phyloP scores from a whole-genome alignment of 2,329 filamentous ascomycete genomes.

The Ascochyta fabae region DNA sequence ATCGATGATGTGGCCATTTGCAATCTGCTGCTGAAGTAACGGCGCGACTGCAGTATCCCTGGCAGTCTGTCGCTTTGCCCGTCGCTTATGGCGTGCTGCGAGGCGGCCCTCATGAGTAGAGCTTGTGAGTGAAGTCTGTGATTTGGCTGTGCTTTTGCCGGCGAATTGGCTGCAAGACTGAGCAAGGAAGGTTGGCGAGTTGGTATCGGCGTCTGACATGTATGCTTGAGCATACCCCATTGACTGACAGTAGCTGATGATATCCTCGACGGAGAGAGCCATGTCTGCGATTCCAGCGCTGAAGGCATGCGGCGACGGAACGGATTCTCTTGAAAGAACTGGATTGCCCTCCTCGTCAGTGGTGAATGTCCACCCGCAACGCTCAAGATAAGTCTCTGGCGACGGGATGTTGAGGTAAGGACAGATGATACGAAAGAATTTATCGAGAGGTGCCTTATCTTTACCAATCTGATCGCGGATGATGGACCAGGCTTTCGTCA shows the following conservation, averaged over 20 bases:
- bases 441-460: conserved; percentile 54
- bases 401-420: conserved; percentile 57
- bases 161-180: conserved; percentile 7
- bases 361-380: conserved; percentile 56
- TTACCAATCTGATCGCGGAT: conserved; percentile 60
- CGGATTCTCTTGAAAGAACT: conserved; percentile 20
- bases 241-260: conserved; percentile 36
- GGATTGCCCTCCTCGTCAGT: conserved; percentile 36
- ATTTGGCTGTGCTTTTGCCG: conserved; percentile 1
- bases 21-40: conserved; percentile 16
- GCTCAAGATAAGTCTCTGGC: conserved; percentile 54
- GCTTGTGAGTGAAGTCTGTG: neutral
- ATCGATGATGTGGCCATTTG: conserved; percentile 1
- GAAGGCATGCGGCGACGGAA: conserved; percentile 20
- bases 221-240: conserved; percentile 33
- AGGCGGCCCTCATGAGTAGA: conserved; percentile 12
- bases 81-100: conserved; percentile 23
- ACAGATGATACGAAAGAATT: conserved; percentile 56
- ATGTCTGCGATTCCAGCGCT: conserved; percentile 28
- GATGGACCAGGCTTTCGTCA: conserved; percentile 63
- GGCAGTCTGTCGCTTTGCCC: conserved; percentile 18
- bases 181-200: conserved; percentile 27
- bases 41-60: conserved; percentile 8
- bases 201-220: conserved; percentile 8
- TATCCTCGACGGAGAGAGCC: conserved; percentile 45